Evolutionary conservation across 2,329 filamentous ascomycete species (phyloP).

Genomic region (Ascochyta koolunga): DNA sequence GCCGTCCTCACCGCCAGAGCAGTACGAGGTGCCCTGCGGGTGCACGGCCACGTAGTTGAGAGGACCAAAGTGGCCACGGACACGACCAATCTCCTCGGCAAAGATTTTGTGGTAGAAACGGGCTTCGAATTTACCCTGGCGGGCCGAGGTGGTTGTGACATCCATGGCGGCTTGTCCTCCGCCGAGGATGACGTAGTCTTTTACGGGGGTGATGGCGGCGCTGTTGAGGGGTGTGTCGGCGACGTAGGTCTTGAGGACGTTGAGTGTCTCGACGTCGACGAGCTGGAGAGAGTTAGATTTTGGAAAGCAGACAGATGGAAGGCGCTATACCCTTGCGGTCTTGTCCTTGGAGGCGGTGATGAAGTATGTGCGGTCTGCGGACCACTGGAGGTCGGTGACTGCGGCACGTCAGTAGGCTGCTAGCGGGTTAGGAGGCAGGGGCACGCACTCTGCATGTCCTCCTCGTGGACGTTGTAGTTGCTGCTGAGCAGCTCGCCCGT

Average conservation of each 20-base stretch:
- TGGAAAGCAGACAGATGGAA: not conserved
- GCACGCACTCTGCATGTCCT: constrained; percentile 74
- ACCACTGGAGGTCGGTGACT: constrained; percentile 96
- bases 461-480: constrained; percentile 83
- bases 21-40: constrained; percentile 89
- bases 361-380: constrained; percentile 92
- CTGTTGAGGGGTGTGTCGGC: constrained; percentile 97
- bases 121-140: constrained; percentile 99
- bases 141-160: constrained; percentile 89
- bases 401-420: constrained; percentile 67
- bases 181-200: constrained; percentile 96
- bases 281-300: constrained; percentile 60
- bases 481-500: constrained; percentile 81
- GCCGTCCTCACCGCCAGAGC: constrained; percentile 94
- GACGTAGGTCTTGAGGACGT: constrained; percentile 89
- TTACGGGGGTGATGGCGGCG: constrained; percentile 90
- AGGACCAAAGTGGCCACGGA: constrained; percentile 95
- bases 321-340: constrained; percentile 74
- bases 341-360: constrained; percentile 99
- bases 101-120: constrained; percentile 99
- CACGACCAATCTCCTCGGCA: constrained; percentile 96
- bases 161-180: constrained; percentile 99
- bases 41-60: constrained; percentile 95
- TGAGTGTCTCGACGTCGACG: constrained; percentile 82
- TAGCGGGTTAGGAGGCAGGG: too few relatives aligned